These are phyloP conservation scores for Fraxinus quadrangulata DNA, from an alignment of 257 asterid genomes.

Conservation along the genomic window DNA sequence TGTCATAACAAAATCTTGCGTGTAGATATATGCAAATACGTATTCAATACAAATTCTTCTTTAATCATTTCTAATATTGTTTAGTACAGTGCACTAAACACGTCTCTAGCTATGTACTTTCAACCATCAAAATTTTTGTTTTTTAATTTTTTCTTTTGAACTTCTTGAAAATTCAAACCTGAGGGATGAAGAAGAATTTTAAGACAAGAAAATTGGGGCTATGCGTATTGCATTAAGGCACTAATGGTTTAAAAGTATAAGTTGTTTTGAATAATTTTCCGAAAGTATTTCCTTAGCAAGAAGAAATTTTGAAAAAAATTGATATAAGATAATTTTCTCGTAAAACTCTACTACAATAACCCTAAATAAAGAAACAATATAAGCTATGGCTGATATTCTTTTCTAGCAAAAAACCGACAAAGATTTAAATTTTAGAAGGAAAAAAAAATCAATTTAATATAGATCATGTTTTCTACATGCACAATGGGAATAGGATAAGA, in stretches of 20 bases:
- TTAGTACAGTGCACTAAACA: no score
- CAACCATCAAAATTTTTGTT: background rate
- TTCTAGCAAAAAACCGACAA: background rate
- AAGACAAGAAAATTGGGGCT: slow-evolving; percentile 15
- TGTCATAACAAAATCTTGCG: no score
- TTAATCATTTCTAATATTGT: no score
- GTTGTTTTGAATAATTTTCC: background rate
- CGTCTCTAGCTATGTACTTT: background rate
- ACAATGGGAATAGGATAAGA: slow-evolving; percentile 22
- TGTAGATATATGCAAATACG: no score
- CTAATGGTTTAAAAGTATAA: slow-evolving; percentile 25
- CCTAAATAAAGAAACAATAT: no score
- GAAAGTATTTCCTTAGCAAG: no score
- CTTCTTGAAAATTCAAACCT: slow-evolving; percentile 29
- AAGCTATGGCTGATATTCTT: no score
- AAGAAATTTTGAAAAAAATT: no score
- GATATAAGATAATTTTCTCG: no score
- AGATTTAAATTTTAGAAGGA: background rate
- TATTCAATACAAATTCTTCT: no score
- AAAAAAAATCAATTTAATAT: background rate
- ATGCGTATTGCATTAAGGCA: slow-evolving; percentile 22
- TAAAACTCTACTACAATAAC: no score
- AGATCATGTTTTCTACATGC: slow-evolving; percentile 33
- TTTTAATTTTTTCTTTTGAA: background rate
- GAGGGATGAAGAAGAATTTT: slow-evolving; percentile 32